phyloP scores from a whole-genome alignment of 257 asterid genomes.

The Solanum bulbocastanum region DNA sequence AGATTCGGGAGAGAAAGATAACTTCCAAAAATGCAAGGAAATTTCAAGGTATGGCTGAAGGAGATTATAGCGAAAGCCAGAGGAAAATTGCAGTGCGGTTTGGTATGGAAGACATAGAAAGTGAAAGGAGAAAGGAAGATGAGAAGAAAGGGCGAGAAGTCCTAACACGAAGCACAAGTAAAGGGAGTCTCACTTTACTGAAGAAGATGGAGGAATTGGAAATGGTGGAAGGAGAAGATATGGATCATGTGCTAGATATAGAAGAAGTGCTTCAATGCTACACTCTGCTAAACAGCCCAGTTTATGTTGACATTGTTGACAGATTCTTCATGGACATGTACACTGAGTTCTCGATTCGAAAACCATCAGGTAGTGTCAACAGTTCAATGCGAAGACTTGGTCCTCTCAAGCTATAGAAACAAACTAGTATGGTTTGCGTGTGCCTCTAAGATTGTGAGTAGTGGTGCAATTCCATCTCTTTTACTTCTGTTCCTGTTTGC shows the following conservation, averaged over 20 bases:
- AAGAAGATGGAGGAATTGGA: conserved; percentile 57
- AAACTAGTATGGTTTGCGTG: not conserved
- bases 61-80: conserved; percentile 11
- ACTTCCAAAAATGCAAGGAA: not conserved
- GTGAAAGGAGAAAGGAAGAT: conserved; percentile 14
- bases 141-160: conserved; percentile 17
- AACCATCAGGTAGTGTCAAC: conserved; percentile 24
- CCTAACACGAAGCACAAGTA: conserved; percentile 14
- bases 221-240: conserved; percentile 55
- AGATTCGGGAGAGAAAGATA: conserved; percentile 11
- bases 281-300: conserved; percentile 56
- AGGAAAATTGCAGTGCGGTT: conserved; percentile 15
- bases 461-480: not conserved
- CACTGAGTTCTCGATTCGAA: conserved; percentile 25
- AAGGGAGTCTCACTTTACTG: conserved; percentile 18
- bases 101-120: conserved; percentile 5
- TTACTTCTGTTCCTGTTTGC: not conserved
- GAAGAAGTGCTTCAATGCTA: conserved; percentile 77
- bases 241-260: conserved; percentile 61
- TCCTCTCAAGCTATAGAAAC: conserved; percentile 45
- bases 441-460: not conserved
- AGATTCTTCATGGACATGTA: conserved; percentile 55
- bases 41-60: conserved; percentile 18
- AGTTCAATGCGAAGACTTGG: conserved; percentile 57
- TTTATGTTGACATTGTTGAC: conserved; percentile 51